Conservation (phyloP, 108 stramenopile species). For the Aurantiochytrium sp. region DNA sequence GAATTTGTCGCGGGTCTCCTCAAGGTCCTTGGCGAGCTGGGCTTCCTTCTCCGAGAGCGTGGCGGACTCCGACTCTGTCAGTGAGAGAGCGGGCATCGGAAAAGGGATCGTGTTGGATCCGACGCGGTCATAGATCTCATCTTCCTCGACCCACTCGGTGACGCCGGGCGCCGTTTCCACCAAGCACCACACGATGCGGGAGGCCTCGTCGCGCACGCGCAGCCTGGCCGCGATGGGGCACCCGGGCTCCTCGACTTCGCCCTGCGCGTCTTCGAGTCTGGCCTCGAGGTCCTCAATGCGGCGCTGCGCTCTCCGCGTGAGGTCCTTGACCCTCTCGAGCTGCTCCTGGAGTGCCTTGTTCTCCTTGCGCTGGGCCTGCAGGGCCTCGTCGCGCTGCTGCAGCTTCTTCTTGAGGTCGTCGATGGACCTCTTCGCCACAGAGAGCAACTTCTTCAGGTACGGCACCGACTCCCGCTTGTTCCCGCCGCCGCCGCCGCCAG, state of each 20-base stretch:
- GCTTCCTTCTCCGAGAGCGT: background rate
- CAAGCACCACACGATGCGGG: background rate
- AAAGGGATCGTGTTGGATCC: background rate
- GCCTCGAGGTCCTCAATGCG: background rate
- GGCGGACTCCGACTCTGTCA: background rate
- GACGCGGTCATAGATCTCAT: background rate
- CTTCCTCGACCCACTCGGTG: background rate
- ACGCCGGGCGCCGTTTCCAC: background rate
- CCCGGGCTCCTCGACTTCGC: background rate
- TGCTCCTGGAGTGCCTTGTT: background rate
- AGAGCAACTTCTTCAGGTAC: background rate
- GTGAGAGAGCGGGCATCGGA: background rate
- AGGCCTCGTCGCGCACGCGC: background rate
- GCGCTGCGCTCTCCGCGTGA: background rate
- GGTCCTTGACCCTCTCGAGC: background rate
- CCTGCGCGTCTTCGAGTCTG: background rate
- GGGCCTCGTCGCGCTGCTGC: background rate
- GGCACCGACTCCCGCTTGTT: background rate
- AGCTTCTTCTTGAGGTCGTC: background rate
- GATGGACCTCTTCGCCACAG: conserved; percentile 15
- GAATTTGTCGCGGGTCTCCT: background rate
- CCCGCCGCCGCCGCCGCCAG: no score
- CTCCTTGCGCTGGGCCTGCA: background rate
- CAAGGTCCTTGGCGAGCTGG: background rate
- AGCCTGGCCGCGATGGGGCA: background rate